Base-by-base conservation (phyloP, 805 yeast genomes). In the Yamadazyma scolyti region DNA sequence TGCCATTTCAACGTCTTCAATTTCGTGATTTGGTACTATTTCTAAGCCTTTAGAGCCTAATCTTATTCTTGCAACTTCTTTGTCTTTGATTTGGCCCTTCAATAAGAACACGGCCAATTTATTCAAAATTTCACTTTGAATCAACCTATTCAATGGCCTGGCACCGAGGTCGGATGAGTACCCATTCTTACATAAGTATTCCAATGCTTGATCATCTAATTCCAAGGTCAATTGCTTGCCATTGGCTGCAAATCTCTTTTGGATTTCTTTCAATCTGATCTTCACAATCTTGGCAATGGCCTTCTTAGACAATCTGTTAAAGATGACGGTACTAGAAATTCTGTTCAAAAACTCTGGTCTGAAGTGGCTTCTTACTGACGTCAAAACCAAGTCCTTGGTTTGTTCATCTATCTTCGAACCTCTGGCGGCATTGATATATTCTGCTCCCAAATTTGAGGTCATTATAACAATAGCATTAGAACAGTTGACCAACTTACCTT, bases 381-480 rank as follows among this genome's bases (percentile, higher is more conserved):
- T 72, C 93, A 90, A 80, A 8, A 93, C 97, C 41, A 72, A 66
- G 23, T 79, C 83, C 52, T 77, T 81, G 10, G 95, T 82, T 24
- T 71, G 72, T 4, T 72, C 74, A 25, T 79, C 78, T 30, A 90
- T 68, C 56, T 76, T 79, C 7, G 86, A 57, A 20, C 77, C 73
- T 44, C 78, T 79, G 6, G 79, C 43, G 2, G 81, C 72, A 51
- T 77, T 79, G 58, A 93, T 82, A 53, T 68, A 87, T 54, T 87
- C 88, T 7, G 98, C 97, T 42, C 98, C 98, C 51, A 93, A 75
- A 60, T 93, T 93, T 16, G 97, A 90, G 1, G 98, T 93, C 96
- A 93, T 86, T 44, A 93, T 90, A 42, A 93, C 75, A 45, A 93
- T 87, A 29, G 88, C 75, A 59, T 93, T 93, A 29, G 96, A 82